These are phyloP conservation scores for Plantago lanceolata DNA, from an alignment of 305 asterid species.

Conservation along the genomic window DNA sequence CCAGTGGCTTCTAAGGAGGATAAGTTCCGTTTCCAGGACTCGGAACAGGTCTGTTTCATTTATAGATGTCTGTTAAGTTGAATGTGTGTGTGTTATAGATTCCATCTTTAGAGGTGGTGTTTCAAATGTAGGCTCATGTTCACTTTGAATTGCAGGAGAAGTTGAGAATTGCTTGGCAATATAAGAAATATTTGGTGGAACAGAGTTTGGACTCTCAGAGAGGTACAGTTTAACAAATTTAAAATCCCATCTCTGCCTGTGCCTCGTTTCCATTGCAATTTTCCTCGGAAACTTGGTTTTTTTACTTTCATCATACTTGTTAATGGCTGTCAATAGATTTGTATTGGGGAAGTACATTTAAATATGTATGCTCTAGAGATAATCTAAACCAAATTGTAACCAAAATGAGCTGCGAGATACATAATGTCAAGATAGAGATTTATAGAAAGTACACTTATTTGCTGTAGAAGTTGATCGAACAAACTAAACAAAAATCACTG, in stretches of 20 bases:
- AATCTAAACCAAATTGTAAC: neutral
- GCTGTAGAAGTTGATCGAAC: slow-evolving; percentile 9
- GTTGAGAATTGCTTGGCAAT: slow-evolving; percentile 96
- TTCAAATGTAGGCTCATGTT: slow-evolving; percentile 12
- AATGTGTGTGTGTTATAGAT: slow-evolving; percentile 6
- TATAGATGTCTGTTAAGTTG: slow-evolving; percentile 14
- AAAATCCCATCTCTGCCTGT: slow-evolving; percentile 6
- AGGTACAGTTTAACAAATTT: slow-evolving; percentile 39
- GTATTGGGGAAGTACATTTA: neutral
- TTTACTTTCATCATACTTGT: neutral
- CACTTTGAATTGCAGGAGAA: slow-evolving; percentile 48
- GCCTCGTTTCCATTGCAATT: neutral
- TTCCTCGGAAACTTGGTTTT: neutral
- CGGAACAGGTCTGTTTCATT: slow-evolving; percentile 52
- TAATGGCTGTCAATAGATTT: neutral
- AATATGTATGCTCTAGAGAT: slow-evolving; percentile 13
- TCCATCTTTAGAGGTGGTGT: slow-evolving; percentile 1
- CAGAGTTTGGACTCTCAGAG: slow-evolving; percentile 54
- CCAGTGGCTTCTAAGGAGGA: slow-evolving; percentile 64
- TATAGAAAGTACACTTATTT: slow-evolving; percentile 9
- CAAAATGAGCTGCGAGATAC: slow-evolving; percentile 6
- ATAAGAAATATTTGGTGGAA: slow-evolving; percentile 77
- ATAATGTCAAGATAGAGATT: neutral
- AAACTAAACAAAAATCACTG: slow-evolving; percentile 6
- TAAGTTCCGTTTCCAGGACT: slow-evolving; percentile 47